Base-by-base conservation (phyloP, 768 basidiomycete species). In the Sutorius australiensis region DNA sequence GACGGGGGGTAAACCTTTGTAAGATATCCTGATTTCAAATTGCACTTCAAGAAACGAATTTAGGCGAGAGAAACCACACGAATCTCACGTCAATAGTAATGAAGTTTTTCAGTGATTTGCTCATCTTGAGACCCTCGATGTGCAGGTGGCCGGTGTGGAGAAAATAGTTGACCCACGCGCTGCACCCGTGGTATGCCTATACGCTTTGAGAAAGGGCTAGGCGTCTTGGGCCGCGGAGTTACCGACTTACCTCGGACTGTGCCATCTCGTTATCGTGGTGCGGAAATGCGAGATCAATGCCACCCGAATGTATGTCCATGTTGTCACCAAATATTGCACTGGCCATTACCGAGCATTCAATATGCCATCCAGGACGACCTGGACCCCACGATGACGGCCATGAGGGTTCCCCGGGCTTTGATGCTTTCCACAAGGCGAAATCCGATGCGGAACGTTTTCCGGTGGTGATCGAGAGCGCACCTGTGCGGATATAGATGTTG, bases 201-300 rank as follows among this genome's bases (percentile, higher is more conserved):
- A 46, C 41, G 48, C 60, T 46, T 58, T 51, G 43, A 54, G 54
- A 49, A 55, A 24, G 24, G 24, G 46, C 21, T 38, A 27, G 16
- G 41, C 19, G 6, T 44, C 42, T 43, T 40, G 19, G 24, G 28
- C 34, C 46, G 54, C 46, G 37, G 47, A 45, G 51, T 52, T 54
- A 48, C 19, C 28, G 19, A 55, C 70, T 61, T 59, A 86, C 95
- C 84, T 98, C 97, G 46, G 92, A 86, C 71, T 99, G 97, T 0
- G 97, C 97, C 63, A 99, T 80, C 73, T 99, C 97, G 67, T 99
- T 99, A 69, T 98, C 95, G 67, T 99, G 97, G 73, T 99, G 97
- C 6, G 97, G 97, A 73, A 99, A 99, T n/a, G 92, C 89, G 45
- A 99, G 77, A 73, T 99, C 97, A 37, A 92, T 86, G 5, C 97